These are phyloP conservation scores for Backusella morwellensis DNA, from an alignment of 192 early-diverging fungal species.

Conservation along the genomic window DNA sequence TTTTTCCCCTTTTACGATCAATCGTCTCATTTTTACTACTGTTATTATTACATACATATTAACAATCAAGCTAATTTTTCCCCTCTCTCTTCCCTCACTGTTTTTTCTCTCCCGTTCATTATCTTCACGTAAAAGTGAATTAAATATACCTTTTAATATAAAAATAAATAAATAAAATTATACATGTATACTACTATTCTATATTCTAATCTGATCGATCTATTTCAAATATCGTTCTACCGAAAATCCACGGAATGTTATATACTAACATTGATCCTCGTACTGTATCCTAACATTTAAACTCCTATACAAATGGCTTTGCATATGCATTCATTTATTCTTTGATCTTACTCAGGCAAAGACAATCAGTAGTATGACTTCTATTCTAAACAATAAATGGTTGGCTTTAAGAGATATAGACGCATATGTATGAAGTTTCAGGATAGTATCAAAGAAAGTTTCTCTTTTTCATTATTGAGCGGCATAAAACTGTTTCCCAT, in stretches of 20 bases:
- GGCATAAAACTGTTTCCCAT: neutral
- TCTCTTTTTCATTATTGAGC: neutral
- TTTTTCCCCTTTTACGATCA: neutral
- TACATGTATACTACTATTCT: neutral
- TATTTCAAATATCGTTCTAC: neutral
- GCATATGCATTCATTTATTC: neutral
- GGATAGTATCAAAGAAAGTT: neutral
- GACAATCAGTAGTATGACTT: neutral
- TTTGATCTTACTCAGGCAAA: neutral
- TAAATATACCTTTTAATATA: slow-evolving; percentile 2
- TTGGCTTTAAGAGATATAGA: neutral
- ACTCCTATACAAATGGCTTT: neutral
- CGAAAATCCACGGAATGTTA: neutral
- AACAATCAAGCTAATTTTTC: neutral
- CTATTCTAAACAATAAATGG: neutral
- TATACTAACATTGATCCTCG: neutral
- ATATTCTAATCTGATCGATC: neutral
- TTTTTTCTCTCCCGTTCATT: neutral
- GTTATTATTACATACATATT: neutral
- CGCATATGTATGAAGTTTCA: neutral
- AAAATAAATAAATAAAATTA: neutral
- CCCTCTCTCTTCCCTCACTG: neutral
- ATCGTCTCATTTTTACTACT: neutral
- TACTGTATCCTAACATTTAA: neutral
- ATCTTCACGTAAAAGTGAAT: neutral